These are phyloP conservation scores for Penicillium psychrofluorescens DNA, from an alignment of 495 filamentous ascomycete species.

Conservation along the genomic window DNA sequence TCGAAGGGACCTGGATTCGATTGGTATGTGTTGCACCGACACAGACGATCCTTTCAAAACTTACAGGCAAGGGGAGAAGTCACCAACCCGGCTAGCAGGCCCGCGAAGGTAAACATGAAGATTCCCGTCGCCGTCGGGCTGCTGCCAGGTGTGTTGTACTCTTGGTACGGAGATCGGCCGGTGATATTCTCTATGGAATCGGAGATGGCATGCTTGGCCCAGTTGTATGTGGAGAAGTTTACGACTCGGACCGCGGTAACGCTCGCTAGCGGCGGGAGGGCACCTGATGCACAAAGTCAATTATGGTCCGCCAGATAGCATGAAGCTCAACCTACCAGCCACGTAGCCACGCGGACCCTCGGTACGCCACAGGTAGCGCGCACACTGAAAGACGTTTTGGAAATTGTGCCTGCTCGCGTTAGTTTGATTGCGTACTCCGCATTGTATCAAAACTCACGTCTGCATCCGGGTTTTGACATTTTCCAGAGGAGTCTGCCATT, in stretches of 20 bases:
- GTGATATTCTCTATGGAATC: slow-evolving; percentile 39
- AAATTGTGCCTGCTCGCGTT: slow-evolving; percentile 31
- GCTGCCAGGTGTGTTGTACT: slow-evolving; percentile 63
- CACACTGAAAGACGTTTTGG: slow-evolving; percentile 32
- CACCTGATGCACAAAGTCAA: slow-evolving; percentile 44
- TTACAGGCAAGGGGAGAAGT: slow-evolving; percentile 83
- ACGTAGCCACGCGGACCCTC: slow-evolving; percentile 42
- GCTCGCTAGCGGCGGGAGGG: slow-evolving; percentile 73
- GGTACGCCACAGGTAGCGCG: slow-evolving; percentile 36
- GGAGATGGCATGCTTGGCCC: slow-evolving; percentile 70
- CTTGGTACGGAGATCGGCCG: slow-evolving; percentile 61
- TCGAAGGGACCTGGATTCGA: slow-evolving; percentile 71
- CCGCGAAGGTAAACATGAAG: slow-evolving; percentile 68
- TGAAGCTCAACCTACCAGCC: slow-evolving; percentile 26
- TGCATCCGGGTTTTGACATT: slow-evolving; percentile 47
- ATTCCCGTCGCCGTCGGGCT: slow-evolving; percentile 63
- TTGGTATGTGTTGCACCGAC: background rate
- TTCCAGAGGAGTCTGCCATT: slow-evolving; percentile 35
- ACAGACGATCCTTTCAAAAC: slow-evolving; percentile 12
- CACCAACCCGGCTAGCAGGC: slow-evolving; percentile 68
- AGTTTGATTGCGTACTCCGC: no score
- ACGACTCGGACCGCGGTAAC: slow-evolving; percentile 85
- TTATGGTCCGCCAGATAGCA: slow-evolving; percentile 1
- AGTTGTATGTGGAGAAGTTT: slow-evolving; percentile 90
- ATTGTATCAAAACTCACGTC: slow-evolving; percentile 24